Evolutionary conservation across 441 rosid genomes (phyloP).

Genomic region (Populus hybrid): DNA sequence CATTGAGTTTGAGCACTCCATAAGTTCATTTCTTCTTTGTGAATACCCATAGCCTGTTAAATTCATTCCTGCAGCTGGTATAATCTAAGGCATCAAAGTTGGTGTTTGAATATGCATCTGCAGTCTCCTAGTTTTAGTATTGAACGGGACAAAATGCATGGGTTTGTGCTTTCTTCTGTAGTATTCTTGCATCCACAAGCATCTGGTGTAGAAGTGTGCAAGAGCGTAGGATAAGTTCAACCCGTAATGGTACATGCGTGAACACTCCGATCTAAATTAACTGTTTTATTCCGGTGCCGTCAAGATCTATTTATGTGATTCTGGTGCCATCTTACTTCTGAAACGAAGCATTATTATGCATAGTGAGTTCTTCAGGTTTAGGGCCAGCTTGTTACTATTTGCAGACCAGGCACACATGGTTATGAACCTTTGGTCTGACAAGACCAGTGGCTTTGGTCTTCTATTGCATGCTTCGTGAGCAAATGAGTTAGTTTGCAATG

Average conservation of each 20-base stretch:
- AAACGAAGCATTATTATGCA: background rate
- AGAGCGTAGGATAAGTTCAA: too few species aligned
- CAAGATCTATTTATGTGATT: background rate
- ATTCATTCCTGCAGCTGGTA: background rate
- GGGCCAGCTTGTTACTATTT: background rate
- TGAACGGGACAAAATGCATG: background rate
- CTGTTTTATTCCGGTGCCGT: too few species aligned
- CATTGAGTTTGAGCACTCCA: conserved; percentile 1
- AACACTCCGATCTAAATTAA: too few species aligned
- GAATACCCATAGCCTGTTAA: background rate
- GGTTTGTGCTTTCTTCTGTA: background rate
- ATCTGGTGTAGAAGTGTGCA: background rate
- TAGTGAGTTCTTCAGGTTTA: background rate
- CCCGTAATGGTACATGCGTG: too few species aligned
- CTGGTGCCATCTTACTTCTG: background rate
- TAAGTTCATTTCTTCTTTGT: background rate
- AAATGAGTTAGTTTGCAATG: background rate
- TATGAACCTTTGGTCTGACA: background rate
- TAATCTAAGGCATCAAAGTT: background rate
- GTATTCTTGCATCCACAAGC: background rate
- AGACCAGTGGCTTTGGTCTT: background rate
- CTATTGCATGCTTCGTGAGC: background rate
- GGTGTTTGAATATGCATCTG: background rate
- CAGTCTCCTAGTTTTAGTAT: too few species aligned
- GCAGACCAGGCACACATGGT: background rate